A percentile compares a stretch with the other conserved stretches of the same genome.
phyloP scores from a whole-genome alignment of 2,329 filamentous ascomycete genomes.

The Peltaster fructicola region DNA sequence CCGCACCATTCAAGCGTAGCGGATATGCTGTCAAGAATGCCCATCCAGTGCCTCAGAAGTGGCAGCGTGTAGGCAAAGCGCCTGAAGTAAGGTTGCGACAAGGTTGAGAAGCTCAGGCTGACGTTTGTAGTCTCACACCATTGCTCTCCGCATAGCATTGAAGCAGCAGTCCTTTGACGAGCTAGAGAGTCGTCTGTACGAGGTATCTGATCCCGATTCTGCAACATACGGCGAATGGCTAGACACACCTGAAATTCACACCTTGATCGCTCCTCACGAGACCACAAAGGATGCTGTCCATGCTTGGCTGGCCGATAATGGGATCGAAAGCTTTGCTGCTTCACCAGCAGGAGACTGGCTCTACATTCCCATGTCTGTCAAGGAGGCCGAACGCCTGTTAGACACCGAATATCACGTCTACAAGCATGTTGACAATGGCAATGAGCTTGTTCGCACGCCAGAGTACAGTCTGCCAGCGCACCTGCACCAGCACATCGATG shows the following conservation, averaged over 20 bases:
- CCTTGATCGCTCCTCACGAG: constrained; percentile 35
- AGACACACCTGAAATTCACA: constrained; percentile 31
- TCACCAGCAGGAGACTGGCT: constrained; percentile 42
- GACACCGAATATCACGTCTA: constrained; percentile 36
- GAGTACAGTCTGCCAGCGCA: constrained; percentile 41
- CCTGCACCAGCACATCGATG: constrained; percentile 40
- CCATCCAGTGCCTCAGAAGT: constrained; percentile 34
- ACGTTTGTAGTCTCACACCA: too few relatives aligned
- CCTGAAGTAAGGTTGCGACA: too few relatives aligned
- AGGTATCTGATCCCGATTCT: constrained; percentile 37
- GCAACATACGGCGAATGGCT: constrained; percentile 36
- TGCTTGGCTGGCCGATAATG: constrained; percentile 38
- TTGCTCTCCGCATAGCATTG: constrained; percentile 40
- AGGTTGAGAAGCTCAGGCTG: too few relatives aligned
- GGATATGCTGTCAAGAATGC: constrained; percentile 39
- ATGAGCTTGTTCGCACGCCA: constrained; percentile 33
- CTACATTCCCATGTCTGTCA: constrained; percentile 33
- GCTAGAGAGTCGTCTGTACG: constrained; percentile 36
- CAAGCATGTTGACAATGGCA: constrained; percentile 35
- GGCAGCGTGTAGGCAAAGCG: too few relatives aligned
- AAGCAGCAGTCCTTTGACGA: constrained; percentile 39
- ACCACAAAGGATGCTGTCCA: constrained; percentile 35
- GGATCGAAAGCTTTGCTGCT: constrained; percentile 28
- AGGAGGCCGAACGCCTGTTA: constrained; percentile 34
- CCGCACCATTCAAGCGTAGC: too few relatives aligned